Evolutionary conservation across 257 asterid species (phyloP), one percentile per base, ranked within the genome.

Genomic region (Capsicum baccatum): DNA sequence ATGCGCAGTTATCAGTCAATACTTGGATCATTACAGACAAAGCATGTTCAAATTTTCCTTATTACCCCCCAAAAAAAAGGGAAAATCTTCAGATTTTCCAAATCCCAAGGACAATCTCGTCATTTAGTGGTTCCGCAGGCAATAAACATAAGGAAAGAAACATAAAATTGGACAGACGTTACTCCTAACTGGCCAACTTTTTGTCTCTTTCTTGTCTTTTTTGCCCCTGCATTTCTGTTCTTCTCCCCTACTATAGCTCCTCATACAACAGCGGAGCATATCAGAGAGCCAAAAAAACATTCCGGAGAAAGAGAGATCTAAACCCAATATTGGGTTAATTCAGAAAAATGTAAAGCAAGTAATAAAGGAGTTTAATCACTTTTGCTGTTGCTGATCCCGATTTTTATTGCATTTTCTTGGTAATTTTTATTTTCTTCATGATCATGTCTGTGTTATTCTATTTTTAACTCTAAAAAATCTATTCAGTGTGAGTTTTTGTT

Each of bases 261-360:
- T 39, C 55, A 1, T 16, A 69, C 12, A 35, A 44, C 85, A 83
- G 47, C 85, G 17, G 12, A 55, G 52, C 85, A 16, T 10, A 58
- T 58, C 68, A 82, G 66, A 82, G 57, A 82, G 21, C 56, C 17
- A 59, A 16, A 39, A 13, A 44, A 44, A 42, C 17, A 78, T 33
- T 11, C 67, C 79, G 63, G 63, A 80, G 44, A 80, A 57, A 85
- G 85, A 86, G 80, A 54, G 87, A 71, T 82, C 89, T 69, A 80
- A 84, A 85, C 82, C 87, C 79, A 44, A 85, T 91, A 47, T 76
- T 84, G 83, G 79, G 86, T 63, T 74, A 54, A 85, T 55, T 42
- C 80, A 86, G 84, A 87, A 84, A 85, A 83, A 84, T 79, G 88
- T 73, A 89, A 89, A 91, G 89, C 64, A 48, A 15, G 60, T 82